Conservation (phyloP, 139 green algal genomes). For the Astrephomene gubernaculifera region DNA sequence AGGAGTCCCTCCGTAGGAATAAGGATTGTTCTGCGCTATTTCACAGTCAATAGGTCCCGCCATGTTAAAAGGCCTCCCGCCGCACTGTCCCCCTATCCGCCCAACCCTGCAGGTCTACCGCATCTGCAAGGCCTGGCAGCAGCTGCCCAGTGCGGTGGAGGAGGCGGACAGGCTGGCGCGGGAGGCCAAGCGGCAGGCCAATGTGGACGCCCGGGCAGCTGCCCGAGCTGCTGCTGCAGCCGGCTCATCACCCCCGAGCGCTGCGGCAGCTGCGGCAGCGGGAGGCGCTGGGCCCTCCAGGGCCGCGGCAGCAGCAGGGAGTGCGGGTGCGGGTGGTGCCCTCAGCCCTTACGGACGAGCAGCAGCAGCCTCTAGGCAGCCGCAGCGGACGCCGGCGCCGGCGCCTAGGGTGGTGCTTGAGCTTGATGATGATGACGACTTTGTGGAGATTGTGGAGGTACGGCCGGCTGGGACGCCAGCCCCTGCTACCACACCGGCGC, state of each 20-base stretch:
- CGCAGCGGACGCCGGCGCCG: not conserved
- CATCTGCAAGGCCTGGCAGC: slow-evolving; percentile 42
- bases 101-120: slow-evolving; percentile 37
- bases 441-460: not conserved
- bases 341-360: not conserved
- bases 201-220: not conserved
- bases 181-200: not conserved
- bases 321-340: not conserved
- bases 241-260: not conserved
- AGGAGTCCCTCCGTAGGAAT: no score
- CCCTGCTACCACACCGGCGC: not conserved
- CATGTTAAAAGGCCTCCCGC: no score
- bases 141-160: slow-evolving; percentile 41
- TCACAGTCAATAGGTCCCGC: no score
- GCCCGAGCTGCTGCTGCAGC: not conserved
- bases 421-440: not conserved
- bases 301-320: not conserved
- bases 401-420: not conserved
- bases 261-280: not conserved
- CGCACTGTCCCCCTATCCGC: no score
- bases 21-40: no score
- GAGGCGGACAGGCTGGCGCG: slow-evolving; percentile 22
- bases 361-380: no score
- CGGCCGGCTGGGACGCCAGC: not conserved
- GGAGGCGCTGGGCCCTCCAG: not conserved